A percentile compares a stretch with the other conserved stretches of the same genome.
phyloP scores from a whole-genome alignment of 176 grass and related monocot species.

The Metroxylon sagu region DNA sequence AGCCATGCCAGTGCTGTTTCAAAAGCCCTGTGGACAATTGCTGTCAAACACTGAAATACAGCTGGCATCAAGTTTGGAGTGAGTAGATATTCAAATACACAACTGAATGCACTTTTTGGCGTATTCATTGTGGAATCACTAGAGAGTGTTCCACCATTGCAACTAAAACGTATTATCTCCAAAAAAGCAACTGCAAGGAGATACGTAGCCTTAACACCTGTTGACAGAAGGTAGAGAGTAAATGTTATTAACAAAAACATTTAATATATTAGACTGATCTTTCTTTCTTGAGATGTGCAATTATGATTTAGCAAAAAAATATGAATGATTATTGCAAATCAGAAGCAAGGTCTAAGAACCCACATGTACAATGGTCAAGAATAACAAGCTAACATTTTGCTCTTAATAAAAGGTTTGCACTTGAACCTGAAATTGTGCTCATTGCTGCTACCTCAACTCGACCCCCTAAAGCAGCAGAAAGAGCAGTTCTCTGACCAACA shows the following conservation, averaged over 20 bases:
- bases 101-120: conserved; percentile 83
- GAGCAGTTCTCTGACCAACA: conserved; percentile 73
- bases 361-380: conserved; percentile 1
- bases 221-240: conserved; percentile 20
- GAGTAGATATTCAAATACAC: conserved; percentile 97
- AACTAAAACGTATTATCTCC: conserved; percentile 95
- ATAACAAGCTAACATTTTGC: conserved; percentile 9
- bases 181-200: conserved; percentile 92
- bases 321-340: no score
- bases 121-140: conserved; percentile 50
- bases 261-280: conserved; percentile 6
- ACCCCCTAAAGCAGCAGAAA: conserved; percentile 93
- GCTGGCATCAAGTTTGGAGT: conserved; percentile 87
- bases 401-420: conserved; percentile 17
- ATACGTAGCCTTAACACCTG: conserved; percentile 98
- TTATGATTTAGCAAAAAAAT: no score
- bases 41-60: conserved; percentile 86
- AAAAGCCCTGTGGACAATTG: conserved; percentile 83
- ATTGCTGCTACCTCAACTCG: conserved; percentile 90
- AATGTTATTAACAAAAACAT: conserved; percentile 20
- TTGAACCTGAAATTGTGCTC: conserved; percentile 96
- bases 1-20: conserved; percentile 78
- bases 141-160: conserved; percentile 71
- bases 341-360: no score
- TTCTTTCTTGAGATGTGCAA: no score